These are phyloP conservation scores for Niveomyces coronatus DNA, from an alignment of 2,329 filamentous ascomycete genomes.

Conservation along the genomic window DNA sequence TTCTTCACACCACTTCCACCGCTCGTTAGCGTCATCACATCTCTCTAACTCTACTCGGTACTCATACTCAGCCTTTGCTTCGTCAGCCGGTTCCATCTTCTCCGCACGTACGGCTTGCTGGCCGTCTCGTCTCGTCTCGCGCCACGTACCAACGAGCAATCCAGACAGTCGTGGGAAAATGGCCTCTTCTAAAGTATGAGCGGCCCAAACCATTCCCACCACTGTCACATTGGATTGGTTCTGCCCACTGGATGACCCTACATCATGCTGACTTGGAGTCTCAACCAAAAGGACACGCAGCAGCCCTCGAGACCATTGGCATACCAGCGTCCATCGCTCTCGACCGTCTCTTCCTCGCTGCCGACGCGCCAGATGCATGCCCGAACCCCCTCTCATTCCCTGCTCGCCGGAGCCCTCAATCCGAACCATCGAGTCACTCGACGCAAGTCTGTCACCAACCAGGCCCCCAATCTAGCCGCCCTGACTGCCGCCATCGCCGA, in stretches of 20 bases:
- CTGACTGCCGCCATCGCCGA: slow-evolving; percentile 64
- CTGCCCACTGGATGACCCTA: slow-evolving; percentile 16
- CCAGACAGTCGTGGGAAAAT: slow-evolving; percentile 36
- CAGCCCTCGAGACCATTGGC: slow-evolving; percentile 57
- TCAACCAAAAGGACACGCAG: slow-evolving; percentile 46
- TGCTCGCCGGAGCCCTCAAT: slow-evolving; percentile 68
- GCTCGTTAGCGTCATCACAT: slow-evolving; percentile 5
- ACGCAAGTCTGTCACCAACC: slow-evolving; percentile 83
- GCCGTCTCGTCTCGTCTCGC: slow-evolving; percentile 21
- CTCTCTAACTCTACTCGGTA: slow-evolving; percentile 3
- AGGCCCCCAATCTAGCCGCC: slow-evolving; percentile 62
- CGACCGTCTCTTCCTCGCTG: slow-evolving; percentile 48
- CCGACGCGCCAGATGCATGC: slow-evolving; percentile 52
- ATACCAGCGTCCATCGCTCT: slow-evolving; percentile 50
- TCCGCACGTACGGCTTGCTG: not conserved
- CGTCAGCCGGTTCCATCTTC: slow-evolving; percentile 5
- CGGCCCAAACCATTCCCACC: slow-evolving; percentile 10
- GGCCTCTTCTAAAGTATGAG: slow-evolving; percentile 52
- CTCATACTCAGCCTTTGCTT: not conserved
- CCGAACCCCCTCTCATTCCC: slow-evolving; percentile 72
- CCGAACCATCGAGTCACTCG: slow-evolving; percentile 77
- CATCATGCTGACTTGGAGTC: slow-evolving; percentile 21
- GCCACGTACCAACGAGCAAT: slow-evolving; percentile 22
- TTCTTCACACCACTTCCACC: slow-evolving; percentile 1
- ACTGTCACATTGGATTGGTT: slow-evolving; percentile 13